Evolutionary conservation across 768 basidiomycete genomes (phyloP).

Genomic region (Hypsizygus marmoreus): DNA sequence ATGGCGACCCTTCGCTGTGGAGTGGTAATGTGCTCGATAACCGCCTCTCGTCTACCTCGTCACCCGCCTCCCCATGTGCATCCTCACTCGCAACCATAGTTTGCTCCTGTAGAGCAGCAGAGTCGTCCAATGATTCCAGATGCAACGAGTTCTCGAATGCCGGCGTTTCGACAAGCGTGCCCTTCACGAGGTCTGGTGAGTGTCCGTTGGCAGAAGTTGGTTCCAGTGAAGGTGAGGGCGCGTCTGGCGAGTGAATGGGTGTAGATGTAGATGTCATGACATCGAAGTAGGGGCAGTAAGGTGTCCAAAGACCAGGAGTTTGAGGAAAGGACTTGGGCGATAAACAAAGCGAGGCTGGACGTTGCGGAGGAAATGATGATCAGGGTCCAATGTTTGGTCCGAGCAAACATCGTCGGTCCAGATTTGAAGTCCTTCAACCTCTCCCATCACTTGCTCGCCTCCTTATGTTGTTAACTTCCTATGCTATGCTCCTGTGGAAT

Average conservation of each 20-base stretch:
- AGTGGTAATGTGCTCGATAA: background rate
- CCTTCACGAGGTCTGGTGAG: background rate
- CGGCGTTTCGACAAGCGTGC: background rate
- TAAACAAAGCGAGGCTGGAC: too few relatives aligned
- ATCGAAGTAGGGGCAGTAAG: slow-evolving; percentile 19
- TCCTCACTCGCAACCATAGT: slow-evolving; percentile 26
- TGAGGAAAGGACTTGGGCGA: background rate
- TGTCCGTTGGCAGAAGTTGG: slow-evolving; percentile 1
- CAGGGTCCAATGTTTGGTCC: background rate
- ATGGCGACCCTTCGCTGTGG: background rate
- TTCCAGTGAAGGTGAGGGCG: background rate
- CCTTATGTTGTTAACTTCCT: too few relatives aligned
- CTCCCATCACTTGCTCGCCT: too few relatives aligned
- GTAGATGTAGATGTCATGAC: slow-evolving; percentile 23
- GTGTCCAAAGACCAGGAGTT: background rate
- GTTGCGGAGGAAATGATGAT: slow-evolving; percentile 5
- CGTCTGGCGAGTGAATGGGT: slow-evolving; percentile 1
- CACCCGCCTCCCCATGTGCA: background rate
- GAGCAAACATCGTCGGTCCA: slow-evolving; percentile 2
- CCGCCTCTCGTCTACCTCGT: slow-evolving; percentile 1
- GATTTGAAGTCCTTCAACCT: too few relatives aligned
- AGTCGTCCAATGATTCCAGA: background rate
- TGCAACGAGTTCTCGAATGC: background rate
- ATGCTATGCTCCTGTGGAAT: too few relatives aligned
- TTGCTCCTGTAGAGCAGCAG: slow-evolving; percentile 20